Evolutionary conservation across 495 filamentous ascomycete genomes (phyloP).

Genomic region (Penicillium tannophilum): DNA sequence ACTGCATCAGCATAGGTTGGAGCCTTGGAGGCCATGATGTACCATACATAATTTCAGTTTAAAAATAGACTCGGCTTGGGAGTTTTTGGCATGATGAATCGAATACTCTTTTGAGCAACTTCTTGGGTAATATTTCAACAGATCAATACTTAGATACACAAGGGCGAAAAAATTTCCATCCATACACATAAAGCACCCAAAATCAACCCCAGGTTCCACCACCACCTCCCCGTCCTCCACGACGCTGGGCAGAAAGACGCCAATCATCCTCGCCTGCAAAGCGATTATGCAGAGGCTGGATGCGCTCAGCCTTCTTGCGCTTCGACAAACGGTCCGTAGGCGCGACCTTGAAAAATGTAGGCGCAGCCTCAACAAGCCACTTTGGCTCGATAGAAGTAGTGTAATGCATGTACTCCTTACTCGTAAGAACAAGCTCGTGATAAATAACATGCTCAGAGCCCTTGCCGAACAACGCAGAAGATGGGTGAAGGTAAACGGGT

Average conservation of each 20-base stretch:
- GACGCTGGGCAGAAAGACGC: constrained; percentile 86
- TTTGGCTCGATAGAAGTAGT: constrained; percentile 93
- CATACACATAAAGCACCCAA: neutral
- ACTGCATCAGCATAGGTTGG: constrained; percentile 4
- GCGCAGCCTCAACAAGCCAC: constrained; percentile 86
- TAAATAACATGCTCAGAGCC: constrained; percentile 95
- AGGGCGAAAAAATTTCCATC: neutral
- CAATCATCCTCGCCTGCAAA: constrained; percentile 92
- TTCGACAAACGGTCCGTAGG: constrained; percentile 86
- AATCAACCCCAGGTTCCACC: constrained; percentile 91
- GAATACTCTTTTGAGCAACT: neutral
- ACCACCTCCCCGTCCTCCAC: constrained; percentile 85
- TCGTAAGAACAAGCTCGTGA: constrained; percentile 83
- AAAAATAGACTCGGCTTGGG: neutral
- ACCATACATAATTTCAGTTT: neutral
- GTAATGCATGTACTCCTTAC: constrained; percentile 96
- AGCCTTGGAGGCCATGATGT: neutral
- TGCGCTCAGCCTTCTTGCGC: constrained; percentile 90
- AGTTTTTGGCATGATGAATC: neutral
- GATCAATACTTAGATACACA: neutral
- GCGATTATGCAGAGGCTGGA: constrained; percentile 91
- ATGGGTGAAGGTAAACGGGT: constrained; percentile 91
- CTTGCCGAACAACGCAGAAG: constrained; percentile 90
- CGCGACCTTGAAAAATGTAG: constrained; percentile 98
- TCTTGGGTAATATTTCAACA: neutral